Conservation (phyloP, 139 green algal genomes). For the Chlamydomonas incerta region DNA sequence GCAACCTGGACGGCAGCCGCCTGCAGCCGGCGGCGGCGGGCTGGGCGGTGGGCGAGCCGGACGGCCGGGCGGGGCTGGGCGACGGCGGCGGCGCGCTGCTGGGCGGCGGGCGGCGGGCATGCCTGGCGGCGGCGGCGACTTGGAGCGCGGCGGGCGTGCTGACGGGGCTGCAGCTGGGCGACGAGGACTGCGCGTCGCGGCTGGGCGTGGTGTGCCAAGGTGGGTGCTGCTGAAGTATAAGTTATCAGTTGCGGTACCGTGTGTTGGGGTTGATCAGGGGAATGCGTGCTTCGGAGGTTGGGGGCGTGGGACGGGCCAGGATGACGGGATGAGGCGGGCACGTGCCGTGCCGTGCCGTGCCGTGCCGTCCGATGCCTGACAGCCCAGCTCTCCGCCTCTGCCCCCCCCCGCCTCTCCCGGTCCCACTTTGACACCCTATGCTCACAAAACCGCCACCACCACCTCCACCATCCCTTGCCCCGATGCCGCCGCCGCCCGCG, state of each 20-base stretch:
- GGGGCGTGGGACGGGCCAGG: too few species aligned
- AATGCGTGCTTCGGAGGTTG: too few species aligned
- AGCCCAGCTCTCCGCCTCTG: too few species aligned
- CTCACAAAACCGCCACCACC: too few species aligned
- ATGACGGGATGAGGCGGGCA: too few species aligned
- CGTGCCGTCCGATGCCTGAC: too few species aligned
- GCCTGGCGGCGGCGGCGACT: not conserved
- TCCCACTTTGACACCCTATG: too few species aligned
- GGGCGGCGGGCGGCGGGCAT: not conserved
- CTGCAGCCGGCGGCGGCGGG: not conserved
- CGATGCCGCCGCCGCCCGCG: not conserved
- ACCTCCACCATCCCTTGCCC: too few species aligned
- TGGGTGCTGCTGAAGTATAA: not conserved
- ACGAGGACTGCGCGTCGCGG: constrained; percentile 9
- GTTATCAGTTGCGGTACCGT: too few species aligned
- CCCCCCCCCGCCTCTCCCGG: too few species aligned
- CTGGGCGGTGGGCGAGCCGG: constrained; percentile 3
- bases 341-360: too few species aligned
- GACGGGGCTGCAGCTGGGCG: not conserved
- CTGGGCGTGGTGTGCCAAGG: constrained; percentile 11
- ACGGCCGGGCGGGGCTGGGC: not conserved
- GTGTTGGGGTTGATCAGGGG: too few species aligned
- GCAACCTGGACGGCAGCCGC: constrained; percentile 22
- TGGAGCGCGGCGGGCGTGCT: not conserved
- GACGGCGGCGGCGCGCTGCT: not conserved